Evolutionary conservation across 768 basidiomycete genomes (phyloP), one percentile per base, ranked within the genome.

Genomic region (Russula griseocarnosa): DNA sequence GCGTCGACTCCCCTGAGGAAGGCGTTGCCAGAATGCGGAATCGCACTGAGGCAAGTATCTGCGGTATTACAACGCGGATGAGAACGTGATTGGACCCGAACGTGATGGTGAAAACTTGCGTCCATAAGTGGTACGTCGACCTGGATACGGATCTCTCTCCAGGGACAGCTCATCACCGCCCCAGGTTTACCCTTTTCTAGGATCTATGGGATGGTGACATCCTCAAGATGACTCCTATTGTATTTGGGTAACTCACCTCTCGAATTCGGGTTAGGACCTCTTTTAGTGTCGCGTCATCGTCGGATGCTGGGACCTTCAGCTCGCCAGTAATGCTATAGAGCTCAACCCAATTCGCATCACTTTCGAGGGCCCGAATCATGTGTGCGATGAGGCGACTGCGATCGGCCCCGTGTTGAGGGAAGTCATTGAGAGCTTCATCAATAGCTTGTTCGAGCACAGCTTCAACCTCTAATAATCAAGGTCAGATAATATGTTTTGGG

Each of bases 71-170:
- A 50, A 62, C 22, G 22, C 47, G 53, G 18, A 44, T 42, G 16
- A 69, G 62, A 61, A 62, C 52, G 28, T 66, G 47, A 61, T 60
- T 46, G 18, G 20, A 42, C 47, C 44, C 57, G 42, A 40, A 11
- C 2, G 26, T 47, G 14, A 44, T 38, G 36, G 50, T 8, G 18
- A 52, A 8, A 44, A 75, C 88, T 75, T 62, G 92, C 94, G 70
- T 86, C 85, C 81, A 92, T 87, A 62, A 76, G 72, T 0, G 94
- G 94, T 34, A 95, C 81, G 70, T 95, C 94, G 6, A 95, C 88
- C 28, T 92, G 92, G 53, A 95, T 91, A 62, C 79, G 81, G 50
- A 95, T 82, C 67, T 87, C 84, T 50, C 86, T 81, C 92, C 92
- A 96, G 20, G 77, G 70, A 22, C 70, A 73, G 52, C 69, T 64